Conservation (phyloP, 306 rosid species). For the Cercis canadensis region DNA sequence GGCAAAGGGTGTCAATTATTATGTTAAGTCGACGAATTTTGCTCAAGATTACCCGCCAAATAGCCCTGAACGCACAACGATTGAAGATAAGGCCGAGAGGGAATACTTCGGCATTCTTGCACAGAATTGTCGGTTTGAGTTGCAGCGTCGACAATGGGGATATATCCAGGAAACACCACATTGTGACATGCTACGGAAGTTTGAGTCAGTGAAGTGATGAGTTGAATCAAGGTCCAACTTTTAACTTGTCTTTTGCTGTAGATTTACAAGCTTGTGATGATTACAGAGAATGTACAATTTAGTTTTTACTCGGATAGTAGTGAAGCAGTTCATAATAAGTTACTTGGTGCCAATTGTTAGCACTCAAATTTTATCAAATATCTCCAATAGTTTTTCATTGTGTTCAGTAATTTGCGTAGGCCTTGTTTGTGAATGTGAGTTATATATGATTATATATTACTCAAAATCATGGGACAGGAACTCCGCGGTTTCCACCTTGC, state of each 20-base stretch:
- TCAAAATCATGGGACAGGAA: neutral
- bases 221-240: conserved; percentile 46
- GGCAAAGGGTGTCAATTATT: conserved; percentile 76
- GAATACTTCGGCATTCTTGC: conserved; percentile 74
- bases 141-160: conserved; percentile 95
- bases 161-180: conserved; percentile 87
- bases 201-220: conserved; percentile 49
- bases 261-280: conserved; percentile 19
- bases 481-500: no score
- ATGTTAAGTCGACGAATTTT: conserved; percentile 75
- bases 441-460: no score
- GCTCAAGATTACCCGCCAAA: conserved; percentile 64
- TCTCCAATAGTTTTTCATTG: neutral
- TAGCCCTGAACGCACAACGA: conserved; percentile 46
- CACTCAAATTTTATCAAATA: conserved; percentile 22
- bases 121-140: conserved; percentile 81
- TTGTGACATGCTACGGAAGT: conserved; percentile 78
- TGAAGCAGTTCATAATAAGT: conserved; percentile 49
- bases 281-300: conserved; percentile 46
- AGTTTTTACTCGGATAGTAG: conserved; percentile 38
- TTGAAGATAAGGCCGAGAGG: conserved; percentile 74
- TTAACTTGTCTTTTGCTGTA: conserved; percentile 42
- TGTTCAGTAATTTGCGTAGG: no score
- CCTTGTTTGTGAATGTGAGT: no score
- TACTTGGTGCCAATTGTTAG: conserved; percentile 35